These are phyloP conservation scores for Saccharum hybrid DNA, from an alignment of 202 grass and related monocot genomes.

Conservation along the genomic window DNA sequence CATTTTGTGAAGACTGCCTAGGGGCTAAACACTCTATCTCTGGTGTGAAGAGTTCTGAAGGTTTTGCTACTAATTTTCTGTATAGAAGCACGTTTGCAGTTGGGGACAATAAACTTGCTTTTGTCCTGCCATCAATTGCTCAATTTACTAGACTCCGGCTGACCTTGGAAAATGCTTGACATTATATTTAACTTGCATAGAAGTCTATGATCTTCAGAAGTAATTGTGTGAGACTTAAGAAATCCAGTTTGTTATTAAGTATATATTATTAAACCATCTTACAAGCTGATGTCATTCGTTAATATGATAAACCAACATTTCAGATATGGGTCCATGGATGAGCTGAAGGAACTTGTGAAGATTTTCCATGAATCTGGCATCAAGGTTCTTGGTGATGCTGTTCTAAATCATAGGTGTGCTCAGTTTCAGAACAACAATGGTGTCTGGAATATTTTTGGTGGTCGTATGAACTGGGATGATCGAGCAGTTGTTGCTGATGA, in stretches of 20 bases:
- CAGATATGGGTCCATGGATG: conserved; percentile 89
- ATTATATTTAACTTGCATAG: conserved; percentile 4
- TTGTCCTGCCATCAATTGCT: neutral
- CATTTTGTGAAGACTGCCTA: neutral
- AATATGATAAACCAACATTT: conserved; percentile 41
- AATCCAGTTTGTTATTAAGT: neutral
- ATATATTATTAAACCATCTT: conserved; percentile 12
- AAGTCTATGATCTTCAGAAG: neutral
- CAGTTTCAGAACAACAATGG: conserved; percentile 78
- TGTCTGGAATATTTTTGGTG: conserved; percentile 97
- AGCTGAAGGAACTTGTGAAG: conserved; percentile 86
- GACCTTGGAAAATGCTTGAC: neutral
- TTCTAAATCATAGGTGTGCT: conserved; percentile 93
- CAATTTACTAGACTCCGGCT: conserved; percentile 20
- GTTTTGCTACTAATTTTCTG: conserved; percentile 33
- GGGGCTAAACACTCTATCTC: neutral
- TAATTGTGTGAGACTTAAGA: neutral
- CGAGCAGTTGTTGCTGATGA: conserved; percentile 94
- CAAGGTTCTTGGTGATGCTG: conserved; percentile 96
- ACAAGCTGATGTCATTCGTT: conserved; percentile 34
- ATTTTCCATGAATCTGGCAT: conserved; percentile 73
- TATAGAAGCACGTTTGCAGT: conserved; percentile 16
- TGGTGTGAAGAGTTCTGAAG: conserved; percentile 11
- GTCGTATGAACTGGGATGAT: conserved; percentile 84
- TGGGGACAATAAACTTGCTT: neutral